These are phyloP conservation scores for Arachis monticola DNA, from an alignment of 331 rosid genomes.

Conservation along the genomic window DNA sequence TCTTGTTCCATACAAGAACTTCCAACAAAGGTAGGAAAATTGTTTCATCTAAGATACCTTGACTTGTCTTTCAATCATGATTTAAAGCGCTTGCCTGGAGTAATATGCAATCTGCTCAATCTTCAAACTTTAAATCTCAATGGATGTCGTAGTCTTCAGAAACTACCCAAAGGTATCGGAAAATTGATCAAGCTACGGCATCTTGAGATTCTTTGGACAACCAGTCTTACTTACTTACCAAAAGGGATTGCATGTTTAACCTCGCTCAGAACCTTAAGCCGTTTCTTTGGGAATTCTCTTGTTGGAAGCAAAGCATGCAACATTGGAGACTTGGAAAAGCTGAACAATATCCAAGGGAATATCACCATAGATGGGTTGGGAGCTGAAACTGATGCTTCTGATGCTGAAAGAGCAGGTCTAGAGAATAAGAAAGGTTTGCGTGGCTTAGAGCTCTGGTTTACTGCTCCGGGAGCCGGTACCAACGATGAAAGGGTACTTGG, in stretches of 20 bases:
- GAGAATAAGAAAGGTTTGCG: background rate
- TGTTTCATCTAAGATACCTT: background rate
- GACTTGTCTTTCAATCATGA: too few species aligned
- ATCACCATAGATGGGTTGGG: background rate
- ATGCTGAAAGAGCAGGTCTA: background rate
- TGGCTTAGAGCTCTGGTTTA: background rate
- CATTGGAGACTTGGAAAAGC: too few species aligned
- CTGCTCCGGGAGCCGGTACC: too few species aligned
- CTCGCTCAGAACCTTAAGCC: background rate
- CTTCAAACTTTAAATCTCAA: too few species aligned
- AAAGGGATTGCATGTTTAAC: background rate
- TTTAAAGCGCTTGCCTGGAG: too few species aligned
- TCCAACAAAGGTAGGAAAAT: background rate
- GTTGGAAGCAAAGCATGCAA: background rate
- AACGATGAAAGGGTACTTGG: too few species aligned
- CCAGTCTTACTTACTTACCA: background rate
- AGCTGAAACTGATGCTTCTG: background rate
- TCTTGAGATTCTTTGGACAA: too few species aligned
- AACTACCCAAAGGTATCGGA: too few species aligned
- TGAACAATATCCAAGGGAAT: background rate
- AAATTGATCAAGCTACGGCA: too few species aligned
- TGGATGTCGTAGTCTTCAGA: too few species aligned
- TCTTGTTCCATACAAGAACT: background rate
- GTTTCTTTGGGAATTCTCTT: background rate
- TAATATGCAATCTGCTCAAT: too few species aligned